These are phyloP conservation scores for Penicillium bovifimosum DNA, from an alignment of 495 filamentous ascomycete species.

Conservation along the genomic window DNA sequence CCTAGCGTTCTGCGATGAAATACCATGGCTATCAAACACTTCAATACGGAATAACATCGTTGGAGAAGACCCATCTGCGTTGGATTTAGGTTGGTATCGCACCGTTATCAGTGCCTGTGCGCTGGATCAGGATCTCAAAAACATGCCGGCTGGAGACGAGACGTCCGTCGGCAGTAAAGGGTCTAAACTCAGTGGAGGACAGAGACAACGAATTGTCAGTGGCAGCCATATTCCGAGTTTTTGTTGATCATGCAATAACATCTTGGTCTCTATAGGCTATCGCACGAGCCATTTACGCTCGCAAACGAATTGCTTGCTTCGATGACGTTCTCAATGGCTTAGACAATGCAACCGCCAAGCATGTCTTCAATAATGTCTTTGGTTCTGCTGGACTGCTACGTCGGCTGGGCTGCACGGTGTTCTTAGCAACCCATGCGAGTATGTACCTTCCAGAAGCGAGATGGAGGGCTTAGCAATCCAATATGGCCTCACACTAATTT, in stretches of 20 bases:
- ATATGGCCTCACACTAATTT: no score
- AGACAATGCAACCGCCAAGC: conserved; percentile 42
- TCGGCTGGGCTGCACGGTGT: conserved; percentile 16
- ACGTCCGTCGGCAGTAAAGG: conserved; percentile 33
- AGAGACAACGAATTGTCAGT: conserved; percentile 32
- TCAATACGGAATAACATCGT: conserved; percentile 36
- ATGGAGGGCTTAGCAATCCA: neutral
- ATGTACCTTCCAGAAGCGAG: neutral
- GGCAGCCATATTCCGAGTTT: no score
- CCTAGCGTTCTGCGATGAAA: conserved; percentile 38
- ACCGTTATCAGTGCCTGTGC: conserved; percentile 36
- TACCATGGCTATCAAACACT: conserved; percentile 37
- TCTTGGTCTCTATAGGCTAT: conserved; percentile 15
- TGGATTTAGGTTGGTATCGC: conserved; percentile 37
- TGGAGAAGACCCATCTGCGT: conserved; percentile 11
- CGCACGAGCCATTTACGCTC: conserved; percentile 44
- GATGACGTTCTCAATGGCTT: conserved; percentile 49
- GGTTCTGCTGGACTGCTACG: conserved; percentile 37
- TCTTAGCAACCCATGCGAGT: conserved; percentile 17
- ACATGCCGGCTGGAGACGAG: conserved; percentile 30
- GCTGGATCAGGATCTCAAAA: conserved; percentile 29
- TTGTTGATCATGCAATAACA: no score
- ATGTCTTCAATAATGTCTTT: conserved; percentile 44
- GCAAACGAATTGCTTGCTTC: conserved; percentile 36
- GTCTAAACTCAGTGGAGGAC: conserved; percentile 35